These are phyloP conservation scores for Tinospora cordifolia DNA, from an alignment of 164 flowering plant species.

Conservation along the genomic window DNA sequence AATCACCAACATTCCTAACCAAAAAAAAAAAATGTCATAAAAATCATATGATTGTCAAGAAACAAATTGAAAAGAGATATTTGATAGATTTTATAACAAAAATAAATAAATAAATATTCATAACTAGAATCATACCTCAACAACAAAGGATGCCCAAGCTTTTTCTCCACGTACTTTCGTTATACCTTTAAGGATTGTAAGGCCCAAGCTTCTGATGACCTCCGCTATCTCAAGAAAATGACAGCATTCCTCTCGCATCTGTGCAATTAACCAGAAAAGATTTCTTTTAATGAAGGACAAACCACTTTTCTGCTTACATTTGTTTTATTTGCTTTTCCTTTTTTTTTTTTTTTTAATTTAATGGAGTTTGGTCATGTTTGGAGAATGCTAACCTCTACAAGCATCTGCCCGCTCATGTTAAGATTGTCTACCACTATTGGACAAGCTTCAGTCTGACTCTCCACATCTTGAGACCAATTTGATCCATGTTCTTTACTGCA, in stretches of 20 bases:
- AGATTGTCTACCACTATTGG: constrained; percentile 69
- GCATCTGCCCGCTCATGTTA: constrained; percentile 59
- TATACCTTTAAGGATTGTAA: constrained; percentile 59
- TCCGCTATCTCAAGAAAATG: constrained; percentile 74
- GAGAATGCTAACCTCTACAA: constrained; percentile 50
- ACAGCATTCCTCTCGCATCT: constrained; percentile 74
- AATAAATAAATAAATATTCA: not conserved
- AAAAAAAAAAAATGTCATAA: no score
- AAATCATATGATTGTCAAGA: no score
- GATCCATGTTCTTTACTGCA: constrained; percentile 52
- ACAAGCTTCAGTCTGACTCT: constrained; percentile 51
- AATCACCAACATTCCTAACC: no score
- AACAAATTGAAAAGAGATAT: not conserved
- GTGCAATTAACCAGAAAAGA: constrained; percentile 16
- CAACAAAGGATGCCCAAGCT: constrained; percentile 71
- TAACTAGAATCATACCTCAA: constrained; percentile 47
- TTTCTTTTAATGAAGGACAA: not conserved
- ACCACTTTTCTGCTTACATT: no score
- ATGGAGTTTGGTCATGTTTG: no score
- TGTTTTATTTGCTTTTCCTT: no score
- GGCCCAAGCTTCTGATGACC: constrained; percentile 61
- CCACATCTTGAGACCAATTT: constrained; percentile 84
- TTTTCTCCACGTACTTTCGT: constrained; percentile 55
- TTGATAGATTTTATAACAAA: not conserved
- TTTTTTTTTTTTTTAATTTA: not conserved